Evolutionary conservation across 1,139 yeast species (phyloP).

Genomic region (Kodamaea ohmeri): DNA sequence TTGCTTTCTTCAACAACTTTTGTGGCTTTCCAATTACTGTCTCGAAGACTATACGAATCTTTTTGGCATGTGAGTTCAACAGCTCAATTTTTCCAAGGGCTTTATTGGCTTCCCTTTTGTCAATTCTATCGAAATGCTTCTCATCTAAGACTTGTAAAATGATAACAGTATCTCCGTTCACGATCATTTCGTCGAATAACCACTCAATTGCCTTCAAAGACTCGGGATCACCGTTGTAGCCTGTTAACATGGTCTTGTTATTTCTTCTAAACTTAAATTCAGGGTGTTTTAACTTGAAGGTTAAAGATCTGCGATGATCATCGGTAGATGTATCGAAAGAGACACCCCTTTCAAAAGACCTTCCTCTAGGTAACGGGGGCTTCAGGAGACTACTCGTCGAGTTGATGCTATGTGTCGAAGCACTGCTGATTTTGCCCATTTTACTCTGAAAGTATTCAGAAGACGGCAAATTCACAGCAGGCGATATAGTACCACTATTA

Average conservation of each 20-base stretch:
- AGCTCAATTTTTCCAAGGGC: constrained; percentile 41
- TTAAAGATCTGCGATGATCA: constrained; percentile 44
- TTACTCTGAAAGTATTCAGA: constrained; percentile 14
- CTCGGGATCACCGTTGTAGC: constrained; percentile 56
- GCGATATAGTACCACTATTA: background rate
- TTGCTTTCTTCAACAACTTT: constrained; percentile 51
- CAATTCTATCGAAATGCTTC: constrained; percentile 27
- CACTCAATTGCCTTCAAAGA: constrained; percentile 62
- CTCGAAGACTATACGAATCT: constrained; percentile 56
- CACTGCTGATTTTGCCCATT: constrained; percentile 9
- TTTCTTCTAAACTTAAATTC: constrained; percentile 53
- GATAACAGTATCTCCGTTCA: constrained; percentile 63
- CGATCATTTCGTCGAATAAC: constrained; percentile 62
- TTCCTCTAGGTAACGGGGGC: constrained; percentile 3
- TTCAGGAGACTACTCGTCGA: background rate
- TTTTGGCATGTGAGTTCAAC: constrained; percentile 47
- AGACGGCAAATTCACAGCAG: constrained; percentile 6
- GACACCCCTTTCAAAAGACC: constrained; percentile 34
- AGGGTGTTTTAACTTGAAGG: constrained; percentile 55
- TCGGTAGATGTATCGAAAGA: constrained; percentile 51
- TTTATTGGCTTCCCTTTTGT: constrained; percentile 31
- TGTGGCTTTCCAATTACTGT: constrained; percentile 62
- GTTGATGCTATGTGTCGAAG: constrained; percentile 5
- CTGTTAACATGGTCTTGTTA: constrained; percentile 61
- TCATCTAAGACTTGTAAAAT: constrained; percentile 59